Base-by-base conservation (phyloP, 1,284 basidiomycete species). In the Macrocybe sp. region DNA sequence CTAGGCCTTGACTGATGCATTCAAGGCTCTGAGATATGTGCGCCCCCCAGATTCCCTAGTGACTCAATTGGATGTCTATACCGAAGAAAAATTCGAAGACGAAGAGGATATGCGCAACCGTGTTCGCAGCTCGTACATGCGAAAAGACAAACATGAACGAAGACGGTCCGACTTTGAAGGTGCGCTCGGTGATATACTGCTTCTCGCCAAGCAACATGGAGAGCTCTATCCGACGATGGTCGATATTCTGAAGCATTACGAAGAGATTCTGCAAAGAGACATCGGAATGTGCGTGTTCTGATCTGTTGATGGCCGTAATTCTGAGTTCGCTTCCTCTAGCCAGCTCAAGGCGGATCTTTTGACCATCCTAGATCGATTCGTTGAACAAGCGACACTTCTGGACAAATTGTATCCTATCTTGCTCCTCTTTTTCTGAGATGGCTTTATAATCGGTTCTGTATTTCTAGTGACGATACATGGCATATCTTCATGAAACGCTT, bases 11-110 rank as follows among this genome's bases (percentile, higher is more conserved):
- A 35, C 22, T 35, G 46, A n/a, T 45, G 35, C 45, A 34, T 43
- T 41, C 40, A 53, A 92, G 88, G 76, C 80, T 2, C 67, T 94
- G 4, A 77, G 83, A 52, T 90, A 91, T 57, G 70, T 85, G 38
- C 78, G 81, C 55, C 88, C 90, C 1, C 88, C 91, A 8, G 89
- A 92, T 39, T 65, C 66, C 1, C 68, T 94, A 30, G 60, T 85
- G 11, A 85, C 76, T 0, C 92, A 95, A 58, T 69, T 94, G 5
- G 80, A 88, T 53, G 76, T 91, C 11, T 95, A 92, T 57, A 77
- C 79, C 0, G 91, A 96, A 54, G 92, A 94, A 63, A 89, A 91
- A 57, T 88, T 87, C 44, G 91, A 93, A 55, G 92, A 96, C 63
- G 85, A 91, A 62, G 84, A 89, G 60, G 89, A 93, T 47, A 74